A percentile compares a stretch with the other conserved stretches of the same genome.
Conservation (phyloP, 2,329 filamentous ascomycete genomes). For the Colletotrichum salicis region DNA sequence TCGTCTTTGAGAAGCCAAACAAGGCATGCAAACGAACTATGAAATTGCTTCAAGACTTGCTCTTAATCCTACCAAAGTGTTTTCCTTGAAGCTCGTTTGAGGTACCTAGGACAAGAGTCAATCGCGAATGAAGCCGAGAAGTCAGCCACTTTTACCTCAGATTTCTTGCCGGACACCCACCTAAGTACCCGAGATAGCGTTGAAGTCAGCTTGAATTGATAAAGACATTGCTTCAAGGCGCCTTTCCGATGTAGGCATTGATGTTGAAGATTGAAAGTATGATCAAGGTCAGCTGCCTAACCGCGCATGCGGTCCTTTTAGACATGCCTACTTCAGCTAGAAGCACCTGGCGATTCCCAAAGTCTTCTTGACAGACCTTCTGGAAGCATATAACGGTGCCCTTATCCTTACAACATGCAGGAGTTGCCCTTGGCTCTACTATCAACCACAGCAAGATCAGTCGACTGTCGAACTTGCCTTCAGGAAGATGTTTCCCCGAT, state of each 20-base stretch:
- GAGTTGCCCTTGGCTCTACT: not conserved
- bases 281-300: not conserved
- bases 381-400: not conserved
- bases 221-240: not conserved
- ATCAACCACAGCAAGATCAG: not conserved
- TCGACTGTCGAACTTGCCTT: not conserved
- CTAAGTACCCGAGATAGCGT: no score
- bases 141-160: not conserved
- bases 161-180: not conserved
- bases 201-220: no score
- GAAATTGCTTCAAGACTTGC: not conserved
- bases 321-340: not conserved
- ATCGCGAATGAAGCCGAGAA: not conserved
- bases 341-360: not conserved
- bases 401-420: not conserved
- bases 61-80: not conserved
- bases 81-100: not conserved
- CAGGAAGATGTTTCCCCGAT: not conserved
- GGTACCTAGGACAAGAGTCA: not conserved
- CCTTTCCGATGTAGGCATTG: not conserved
- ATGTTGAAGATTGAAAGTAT: not conserved
- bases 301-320: not conserved
- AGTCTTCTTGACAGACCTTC: not conserved
- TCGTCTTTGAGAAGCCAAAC: no score
- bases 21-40: not conserved